These are phyloP conservation scores for Inosperma sp. DNA, from an alignment of 768 basidiomycete genomes.

Conservation along the genomic window DNA sequence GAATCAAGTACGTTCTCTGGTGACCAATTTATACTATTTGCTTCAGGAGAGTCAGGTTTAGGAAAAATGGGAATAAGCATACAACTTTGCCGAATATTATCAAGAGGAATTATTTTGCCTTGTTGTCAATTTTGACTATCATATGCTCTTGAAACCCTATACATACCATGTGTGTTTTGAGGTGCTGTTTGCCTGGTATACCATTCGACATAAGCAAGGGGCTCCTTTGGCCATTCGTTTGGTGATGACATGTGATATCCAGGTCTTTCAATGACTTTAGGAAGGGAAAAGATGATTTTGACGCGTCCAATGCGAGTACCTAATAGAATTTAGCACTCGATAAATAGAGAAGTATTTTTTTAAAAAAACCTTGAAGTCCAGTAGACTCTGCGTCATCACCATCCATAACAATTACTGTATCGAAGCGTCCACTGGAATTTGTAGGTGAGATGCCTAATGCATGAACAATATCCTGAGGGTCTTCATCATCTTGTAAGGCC, in stretches of 20 bases:
- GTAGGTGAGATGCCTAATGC: slow-evolving; percentile 14
- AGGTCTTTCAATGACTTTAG: slow-evolving; percentile 8
- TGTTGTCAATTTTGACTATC: slow-evolving; percentile 10
- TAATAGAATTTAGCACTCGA: neutral
- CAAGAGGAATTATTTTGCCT: slow-evolving; percentile 26
- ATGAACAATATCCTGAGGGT: slow-evolving; percentile 17
- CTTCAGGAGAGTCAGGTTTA: too few relatives aligned
- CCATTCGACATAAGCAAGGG: slow-evolving; percentile 17
- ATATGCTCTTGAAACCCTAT: slow-evolving; percentile 12
- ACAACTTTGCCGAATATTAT: slow-evolving; percentile 14
- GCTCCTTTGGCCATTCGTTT: slow-evolving; percentile 12
- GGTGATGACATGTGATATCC: slow-evolving; percentile 5
- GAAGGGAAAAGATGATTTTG: slow-evolving; percentile 21
- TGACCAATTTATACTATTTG: too few relatives aligned
- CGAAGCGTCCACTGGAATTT: slow-evolving; percentile 20
- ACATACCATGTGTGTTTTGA: slow-evolving; percentile 7
- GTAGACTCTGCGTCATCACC: slow-evolving; percentile 20
- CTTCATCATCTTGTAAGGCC: slow-evolving; percentile 17
- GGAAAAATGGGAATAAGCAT: slow-evolving; percentile 14
- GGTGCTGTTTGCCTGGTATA: slow-evolving; percentile 5
- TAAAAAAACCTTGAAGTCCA: slow-evolving; percentile 15
- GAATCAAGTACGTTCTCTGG: too few relatives aligned
- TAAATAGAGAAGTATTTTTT: neutral
- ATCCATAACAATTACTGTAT: slow-evolving; percentile 21
- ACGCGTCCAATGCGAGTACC: slow-evolving; percentile 19